Percentiles rank a stretch among this genome's conserved stretches.
phyloP scores from a whole-genome alignment of 106 monocot species.

The Acanthochlamys bracteata region DNA sequence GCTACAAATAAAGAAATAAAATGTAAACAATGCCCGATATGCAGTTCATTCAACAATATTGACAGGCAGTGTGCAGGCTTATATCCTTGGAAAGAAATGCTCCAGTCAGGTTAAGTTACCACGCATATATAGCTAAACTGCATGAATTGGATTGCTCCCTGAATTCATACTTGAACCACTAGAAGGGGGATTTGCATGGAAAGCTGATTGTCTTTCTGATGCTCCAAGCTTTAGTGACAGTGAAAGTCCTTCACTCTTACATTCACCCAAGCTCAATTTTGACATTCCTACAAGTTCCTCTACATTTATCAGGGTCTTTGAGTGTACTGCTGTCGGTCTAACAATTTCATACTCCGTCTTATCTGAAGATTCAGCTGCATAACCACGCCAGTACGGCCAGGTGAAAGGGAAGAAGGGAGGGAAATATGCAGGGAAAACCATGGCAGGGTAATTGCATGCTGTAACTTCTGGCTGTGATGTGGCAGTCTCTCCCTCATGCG shows the following conservation, averaged over 20 bases:
- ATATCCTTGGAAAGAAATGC: not conserved
- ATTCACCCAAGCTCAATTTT: constrained; percentile 53
- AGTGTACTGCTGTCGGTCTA: constrained; percentile 66
- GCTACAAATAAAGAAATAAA: too few relatives aligned
- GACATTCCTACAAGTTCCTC: constrained; percentile 75
- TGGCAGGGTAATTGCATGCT: constrained; percentile 37
- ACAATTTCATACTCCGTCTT: constrained; percentile 49
- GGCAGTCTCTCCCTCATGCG: constrained; percentile 23
- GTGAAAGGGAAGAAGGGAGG: constrained; percentile 42
- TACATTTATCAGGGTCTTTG: constrained; percentile 50
- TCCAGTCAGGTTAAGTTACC: not conserved
- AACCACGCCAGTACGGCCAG: constrained; percentile 39
- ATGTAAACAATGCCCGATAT: not conserved
- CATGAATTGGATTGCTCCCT: constrained; percentile 24
- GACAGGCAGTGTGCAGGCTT: not conserved
- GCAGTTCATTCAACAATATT: not conserved
- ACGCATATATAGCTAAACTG: constrained; percentile 4
- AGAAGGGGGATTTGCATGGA: constrained; percentile 60
- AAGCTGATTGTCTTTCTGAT: constrained; percentile 66
- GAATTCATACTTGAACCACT: constrained; percentile 35
- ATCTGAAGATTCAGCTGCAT: constrained; percentile 11
- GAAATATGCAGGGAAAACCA: constrained; percentile 50
- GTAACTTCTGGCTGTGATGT: constrained; percentile 16
- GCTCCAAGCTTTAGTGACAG: constrained; percentile 37
- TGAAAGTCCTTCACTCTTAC: constrained; percentile 12